phyloP scores from a whole-genome alignment of 1,284 basidiomycete species.

The Grifola frondosa region DNA sequence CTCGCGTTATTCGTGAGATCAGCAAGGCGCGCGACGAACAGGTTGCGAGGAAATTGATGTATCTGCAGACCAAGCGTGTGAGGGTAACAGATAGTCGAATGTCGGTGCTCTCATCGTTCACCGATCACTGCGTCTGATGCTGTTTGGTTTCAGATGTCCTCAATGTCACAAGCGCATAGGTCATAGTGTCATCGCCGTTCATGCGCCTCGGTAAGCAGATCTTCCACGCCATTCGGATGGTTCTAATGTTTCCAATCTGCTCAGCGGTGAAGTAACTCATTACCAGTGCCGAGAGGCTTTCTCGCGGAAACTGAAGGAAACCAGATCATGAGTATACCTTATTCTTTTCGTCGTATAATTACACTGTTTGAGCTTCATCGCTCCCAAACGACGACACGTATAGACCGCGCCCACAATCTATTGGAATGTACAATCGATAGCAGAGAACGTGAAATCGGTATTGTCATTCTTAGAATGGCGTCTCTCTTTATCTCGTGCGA shows the following conservation, averaged over 20 bases:
- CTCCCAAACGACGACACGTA: no score
- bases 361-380: neutral
- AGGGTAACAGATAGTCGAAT: constrained; percentile 89
- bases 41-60: constrained; percentile 69
- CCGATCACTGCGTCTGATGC: no score
- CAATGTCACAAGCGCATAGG: constrained; percentile 95
- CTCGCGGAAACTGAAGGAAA: constrained; percentile 54
- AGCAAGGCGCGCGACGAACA: constrained; percentile 73
- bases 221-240: no score
- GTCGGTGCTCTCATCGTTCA: constrained; percentile 44
- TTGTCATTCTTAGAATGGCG: no score
- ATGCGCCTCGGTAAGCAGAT: constrained; percentile 68
- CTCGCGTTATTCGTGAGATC: constrained; percentile 65
- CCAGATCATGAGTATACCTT: constrained; percentile 8
- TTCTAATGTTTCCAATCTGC: neutral
- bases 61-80: constrained; percentile 79
- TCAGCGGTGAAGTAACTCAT: constrained; percentile 90
- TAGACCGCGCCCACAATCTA: no score
- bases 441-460: no score
- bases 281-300: constrained; percentile 90
- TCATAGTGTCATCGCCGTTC: constrained; percentile 92
- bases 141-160: constrained; percentile 73
- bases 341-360: no score
- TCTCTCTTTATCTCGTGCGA: no score
- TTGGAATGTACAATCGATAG: no score